Base-by-base conservation (phyloP, 139 green algal genomes). In the Eudorina sp. region DNA sequence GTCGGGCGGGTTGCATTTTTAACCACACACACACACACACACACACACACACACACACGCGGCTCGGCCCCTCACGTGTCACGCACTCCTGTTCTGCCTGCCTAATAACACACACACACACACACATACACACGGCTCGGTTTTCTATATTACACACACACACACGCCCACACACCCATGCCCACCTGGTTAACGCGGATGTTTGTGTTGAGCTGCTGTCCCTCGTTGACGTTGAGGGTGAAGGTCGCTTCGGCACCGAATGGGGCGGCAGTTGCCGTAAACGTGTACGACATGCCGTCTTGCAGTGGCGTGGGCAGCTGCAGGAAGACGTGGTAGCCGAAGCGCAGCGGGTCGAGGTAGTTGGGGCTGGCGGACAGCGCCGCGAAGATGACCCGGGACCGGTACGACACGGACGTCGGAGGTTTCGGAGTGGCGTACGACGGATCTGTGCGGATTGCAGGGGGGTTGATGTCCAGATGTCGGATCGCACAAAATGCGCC, bases 121-220 rank as follows among this genome's bases (percentile, higher is more conserved):
- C n/a, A n/a, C n/a, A 58, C 51, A 16, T 13, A 58, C 13, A 13
- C 16, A 58, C 51, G 16, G 51, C 51, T 16, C 51, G 13, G 23
- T 66, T 27, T 66, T 8, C 4, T 27, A 31, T 16, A 41, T 25
- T 41, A 41, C 29, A 5, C 5, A 29, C 6, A 72, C 29, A 6
- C 62, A 7, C 29, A 72, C 27, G 19, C 19, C 41, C 62, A 18
- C 62, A 19, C 68, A 8, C 3, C 68, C 4, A 18, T 14, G 9
- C 80, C 16, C 21, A 89, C 84, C 69, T 89, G 84, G 55, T 79
- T 89, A 25, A 89, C 84, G 25, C 75, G 70, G 29, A 89, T 89
- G 70, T 89, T 89, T 29, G 74, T 80, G 75, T 89, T 89, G 23
- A 89, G 69, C 21, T n/a, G 29, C 1, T 8, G 11, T 29, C 34